Conservation (phyloP, 345 rosid species). For the Euphorbia peplus region DNA sequence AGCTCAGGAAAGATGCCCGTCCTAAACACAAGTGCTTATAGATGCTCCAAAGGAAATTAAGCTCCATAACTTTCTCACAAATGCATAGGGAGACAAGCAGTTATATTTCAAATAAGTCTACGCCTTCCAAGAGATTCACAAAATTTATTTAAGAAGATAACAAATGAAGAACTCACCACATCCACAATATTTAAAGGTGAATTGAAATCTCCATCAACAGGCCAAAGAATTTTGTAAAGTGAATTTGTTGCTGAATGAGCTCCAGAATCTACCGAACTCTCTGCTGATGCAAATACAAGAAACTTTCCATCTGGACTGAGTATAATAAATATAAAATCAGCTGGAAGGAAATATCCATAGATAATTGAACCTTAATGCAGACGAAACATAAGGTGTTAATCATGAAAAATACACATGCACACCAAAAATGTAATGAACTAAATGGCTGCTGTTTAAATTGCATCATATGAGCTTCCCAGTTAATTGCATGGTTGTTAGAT, state of each 20-base stretch:
- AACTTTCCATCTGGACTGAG: constrained; percentile 80
- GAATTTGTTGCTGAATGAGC: constrained; percentile 69
- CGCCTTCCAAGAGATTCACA: not conserved
- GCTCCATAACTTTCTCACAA: constrained; percentile 1
- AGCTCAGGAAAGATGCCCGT: not conserved
- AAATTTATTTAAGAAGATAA: not conserved
- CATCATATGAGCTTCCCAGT: not conserved
- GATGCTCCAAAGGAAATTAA: not conserved
- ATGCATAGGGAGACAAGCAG: not conserved
- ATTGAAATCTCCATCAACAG: constrained; percentile 41
- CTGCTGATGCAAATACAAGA: constrained; percentile 70
- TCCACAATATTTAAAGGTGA: constrained; percentile 46
- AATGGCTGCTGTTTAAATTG: not conserved
- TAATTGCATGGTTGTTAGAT: constrained; percentile 1
- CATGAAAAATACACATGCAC: constrained; percentile 12
- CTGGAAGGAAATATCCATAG: constrained; percentile 42
- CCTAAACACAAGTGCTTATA: not conserved
- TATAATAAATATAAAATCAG: constrained; percentile 14
- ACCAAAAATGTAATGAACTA: constrained; percentile 6
- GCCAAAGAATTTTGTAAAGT: constrained; percentile 81
- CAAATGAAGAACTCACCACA: constrained; percentile 52
- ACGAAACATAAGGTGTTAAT: constrained; percentile 62
- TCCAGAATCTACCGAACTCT: constrained; percentile 75
- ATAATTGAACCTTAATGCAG: constrained; percentile 55
- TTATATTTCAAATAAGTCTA: not conserved